Evolutionary conservation across 352 stramenopile genomes (phyloP).

Genomic region (Lagenidium giganteum): DNA sequence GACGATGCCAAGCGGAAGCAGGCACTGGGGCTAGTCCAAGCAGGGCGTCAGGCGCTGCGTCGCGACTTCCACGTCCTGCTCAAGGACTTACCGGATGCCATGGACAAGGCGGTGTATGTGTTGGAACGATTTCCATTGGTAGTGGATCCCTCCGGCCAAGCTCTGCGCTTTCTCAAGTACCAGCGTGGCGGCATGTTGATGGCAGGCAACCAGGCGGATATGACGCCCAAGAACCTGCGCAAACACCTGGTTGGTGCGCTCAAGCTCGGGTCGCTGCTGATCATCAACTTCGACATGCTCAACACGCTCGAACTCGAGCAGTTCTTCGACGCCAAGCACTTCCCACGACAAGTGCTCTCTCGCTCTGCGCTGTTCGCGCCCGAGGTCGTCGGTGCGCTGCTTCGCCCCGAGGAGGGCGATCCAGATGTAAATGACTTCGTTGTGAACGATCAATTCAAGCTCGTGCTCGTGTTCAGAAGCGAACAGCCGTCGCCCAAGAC

Average conservation of each 20-base stretch:
- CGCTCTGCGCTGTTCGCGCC: slow-evolving; percentile 62
- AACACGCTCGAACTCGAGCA: slow-evolving; percentile 53
- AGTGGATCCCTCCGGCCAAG: slow-evolving; percentile 63
- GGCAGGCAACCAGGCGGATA: slow-evolving; percentile 46
- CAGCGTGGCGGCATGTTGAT: slow-evolving; percentile 75
- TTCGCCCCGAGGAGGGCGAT: slow-evolving; percentile 42
- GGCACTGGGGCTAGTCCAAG: neutral
- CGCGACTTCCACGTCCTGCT: slow-evolving; percentile 33
- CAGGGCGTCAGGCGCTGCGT: neutral
- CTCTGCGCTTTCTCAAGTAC: slow-evolving; percentile 81
- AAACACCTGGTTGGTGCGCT: slow-evolving; percentile 62
- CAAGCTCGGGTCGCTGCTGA: slow-evolving; percentile 50
- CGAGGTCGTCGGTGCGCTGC: slow-evolving; percentile 32
- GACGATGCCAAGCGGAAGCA: too few relatives aligned
- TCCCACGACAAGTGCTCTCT: slow-evolving; percentile 57
- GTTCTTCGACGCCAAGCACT: slow-evolving; percentile 54
- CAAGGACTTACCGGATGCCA: slow-evolving; percentile 69
- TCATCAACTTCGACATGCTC: slow-evolving; percentile 64
- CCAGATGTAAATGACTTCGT: slow-evolving; percentile 44
- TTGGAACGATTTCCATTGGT: slow-evolving; percentile 78
- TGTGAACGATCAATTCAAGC: slow-evolving; percentile 77
- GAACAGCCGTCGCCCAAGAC: slow-evolving; percentile 27
- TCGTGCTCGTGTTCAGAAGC: slow-evolving; percentile 56
- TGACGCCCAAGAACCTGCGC: slow-evolving; percentile 49
- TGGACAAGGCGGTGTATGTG: slow-evolving; percentile 79